Conservation (phyloP, 2,329 filamentous ascomycete genomes). For the Reticulascus tulasneorum region DNA sequence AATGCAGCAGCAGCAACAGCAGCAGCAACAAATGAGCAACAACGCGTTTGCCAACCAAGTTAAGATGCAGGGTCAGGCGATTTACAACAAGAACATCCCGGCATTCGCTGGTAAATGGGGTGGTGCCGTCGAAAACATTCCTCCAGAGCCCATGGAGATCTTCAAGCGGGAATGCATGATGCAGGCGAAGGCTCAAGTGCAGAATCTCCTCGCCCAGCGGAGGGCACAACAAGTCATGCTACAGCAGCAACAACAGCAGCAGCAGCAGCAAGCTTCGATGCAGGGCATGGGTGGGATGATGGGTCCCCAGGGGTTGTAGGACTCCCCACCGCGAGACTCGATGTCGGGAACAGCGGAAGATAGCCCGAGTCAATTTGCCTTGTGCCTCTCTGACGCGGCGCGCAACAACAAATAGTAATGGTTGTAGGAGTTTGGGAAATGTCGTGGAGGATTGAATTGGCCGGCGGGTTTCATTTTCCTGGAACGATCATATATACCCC, state of each 20-base stretch:
- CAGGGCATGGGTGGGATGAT: conserved; percentile 54
- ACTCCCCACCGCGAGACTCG: no score
- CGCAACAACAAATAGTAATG: no score
- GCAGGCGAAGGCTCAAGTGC: conserved; percentile 33
- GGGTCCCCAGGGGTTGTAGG: conserved; percentile 45
- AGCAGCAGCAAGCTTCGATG: conserved; percentile 35
- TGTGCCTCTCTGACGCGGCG: no score
- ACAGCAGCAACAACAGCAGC: conserved; percentile 33
- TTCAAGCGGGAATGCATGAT: conserved; percentile 38
- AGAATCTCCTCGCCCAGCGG: conserved; percentile 26
- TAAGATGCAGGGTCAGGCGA: conserved; percentile 28
- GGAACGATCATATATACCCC: conserved; percentile 14
- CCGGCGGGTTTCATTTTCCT: conserved; percentile 10
- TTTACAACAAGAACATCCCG: conserved; percentile 37
- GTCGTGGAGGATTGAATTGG: neutral
- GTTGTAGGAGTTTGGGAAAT: no score
- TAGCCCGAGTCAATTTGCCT: no score
- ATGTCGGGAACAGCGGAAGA: no score
- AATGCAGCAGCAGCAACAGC: conserved; percentile 29
- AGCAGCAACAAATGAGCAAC: conserved; percentile 27
- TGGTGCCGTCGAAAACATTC: conserved; percentile 37
- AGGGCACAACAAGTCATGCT: conserved; percentile 31
- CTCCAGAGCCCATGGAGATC: conserved; percentile 38
- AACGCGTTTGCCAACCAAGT: conserved; percentile 21
- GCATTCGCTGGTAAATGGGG: conserved; percentile 33